Evolutionary conservation across 768 basidiomycete species (phyloP), one percentile per base, ranked within the genome.

Genomic region (Lentinus brumalis): DNA sequence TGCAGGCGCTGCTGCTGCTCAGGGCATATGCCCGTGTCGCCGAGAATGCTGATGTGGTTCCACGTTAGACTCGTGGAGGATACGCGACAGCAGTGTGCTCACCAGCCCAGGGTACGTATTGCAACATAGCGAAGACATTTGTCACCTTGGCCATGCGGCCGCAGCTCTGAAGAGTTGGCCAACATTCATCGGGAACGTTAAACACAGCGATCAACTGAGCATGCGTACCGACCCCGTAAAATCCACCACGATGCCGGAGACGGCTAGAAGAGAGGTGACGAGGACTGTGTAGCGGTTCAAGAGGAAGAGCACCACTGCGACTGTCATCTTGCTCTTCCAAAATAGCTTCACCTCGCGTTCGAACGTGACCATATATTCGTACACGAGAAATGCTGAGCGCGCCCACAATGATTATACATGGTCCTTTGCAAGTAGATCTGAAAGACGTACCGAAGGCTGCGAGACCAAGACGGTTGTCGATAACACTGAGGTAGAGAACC

Each of bases 221-320:
- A 3, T 26, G 21, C 35, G 35, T 35, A 35, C 35, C 35, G 35
- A 35, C 35, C 1, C 11, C 35, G 6, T 1, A 11, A 35, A 7
- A 1, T 35, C 35, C 6, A 35, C 35, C 1, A 35, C 35, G 35
- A 35, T 35, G 6, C 35, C 35, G 35, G 35, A 35, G 35, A 29
- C 15, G 53, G 18, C 1, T 31, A 29, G 9, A 29, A 21, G 39
- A 30, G 30, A 50, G 32, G 12, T 38, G 32, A 53, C 21, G 15
- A 65, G 30, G 21, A 57, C 38, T n/a, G 53, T 39, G 39, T 62
- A 65, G 11, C 64, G 60, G 45, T 50, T 59, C 16, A 59, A 8
- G 18, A 65, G 11, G 50, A 57, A 65, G 5, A 65, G 54, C 9
- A 42, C n/a, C 11, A 49, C 56, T 8, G 64, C 64, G 10, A 40